Conservation (phyloP, 345 rosid genomes). For the Eucalyptus pauciflora region DNA sequence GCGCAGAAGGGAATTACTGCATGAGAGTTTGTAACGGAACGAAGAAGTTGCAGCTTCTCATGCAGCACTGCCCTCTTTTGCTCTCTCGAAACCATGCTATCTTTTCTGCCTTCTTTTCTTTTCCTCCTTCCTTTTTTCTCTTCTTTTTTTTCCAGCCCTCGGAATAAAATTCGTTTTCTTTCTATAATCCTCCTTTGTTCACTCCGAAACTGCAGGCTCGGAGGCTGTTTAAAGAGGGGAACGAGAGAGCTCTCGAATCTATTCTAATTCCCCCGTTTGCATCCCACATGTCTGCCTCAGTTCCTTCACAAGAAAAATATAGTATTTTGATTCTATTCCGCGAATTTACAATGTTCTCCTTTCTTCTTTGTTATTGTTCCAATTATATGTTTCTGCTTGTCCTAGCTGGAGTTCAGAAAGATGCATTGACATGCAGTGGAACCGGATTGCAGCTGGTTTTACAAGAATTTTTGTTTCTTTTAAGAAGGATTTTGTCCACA, state of each 20-base stretch:
- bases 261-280: conserved; percentile 17
- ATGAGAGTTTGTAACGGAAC: conserved; percentile 37
- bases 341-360: conserved; percentile 26
- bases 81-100: conserved; percentile 40
- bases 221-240: conserved; percentile 1
- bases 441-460: not conserved
- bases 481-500: not conserved
- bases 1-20: conserved; percentile 11
- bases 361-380: not conserved
- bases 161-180: not conserved
- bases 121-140: not conserved
- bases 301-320: conserved; percentile 5
- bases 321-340: not conserved
- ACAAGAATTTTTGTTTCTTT: not conserved
- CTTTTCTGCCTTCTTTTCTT: not conserved
- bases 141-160: not conserved
- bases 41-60: conserved; percentile 45
- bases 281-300: conserved; percentile 26
- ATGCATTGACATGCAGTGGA: not conserved
- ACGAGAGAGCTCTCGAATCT: conserved; percentile 27
- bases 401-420: not conserved
- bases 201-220: not conserved
- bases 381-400: not conserved
- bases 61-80: conserved; percentile 37
- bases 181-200: not conserved